Conservation (phyloP, 495 filamentous ascomycete species). For the Aspergillus taichungensis region DNA sequence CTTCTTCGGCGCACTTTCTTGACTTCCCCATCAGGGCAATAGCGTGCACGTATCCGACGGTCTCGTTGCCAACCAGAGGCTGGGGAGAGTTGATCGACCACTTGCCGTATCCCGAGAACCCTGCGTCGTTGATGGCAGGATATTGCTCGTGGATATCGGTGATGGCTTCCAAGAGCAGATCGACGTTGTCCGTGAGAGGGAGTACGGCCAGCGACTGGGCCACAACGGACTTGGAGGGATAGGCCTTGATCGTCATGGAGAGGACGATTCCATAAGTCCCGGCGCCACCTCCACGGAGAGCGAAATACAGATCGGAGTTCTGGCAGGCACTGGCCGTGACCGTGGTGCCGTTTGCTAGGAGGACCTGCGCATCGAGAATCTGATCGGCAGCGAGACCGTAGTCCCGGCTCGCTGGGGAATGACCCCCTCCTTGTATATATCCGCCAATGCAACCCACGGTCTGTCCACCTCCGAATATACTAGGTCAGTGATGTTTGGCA, state of each 20-base stretch:
- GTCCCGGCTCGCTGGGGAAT: slow-evolving; percentile 17
- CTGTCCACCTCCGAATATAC: slow-evolving; percentile 4
- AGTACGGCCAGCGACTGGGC: slow-evolving; percentile 12
- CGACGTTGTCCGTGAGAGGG: slow-evolving; percentile 6
- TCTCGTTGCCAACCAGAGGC: slow-evolving; percentile 15
- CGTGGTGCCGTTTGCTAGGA: slow-evolving; percentile 43
- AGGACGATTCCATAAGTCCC: slow-evolving; percentile 43
- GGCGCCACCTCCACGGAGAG: slow-evolving; percentile 37
- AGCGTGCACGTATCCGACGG: slow-evolving; percentile 25
- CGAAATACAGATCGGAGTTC: slow-evolving; percentile 51
- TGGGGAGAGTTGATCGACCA: slow-evolving; percentile 22
- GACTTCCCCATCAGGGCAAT: slow-evolving; percentile 21
- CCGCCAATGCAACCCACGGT: slow-evolving; percentile 30
- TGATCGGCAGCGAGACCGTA: slow-evolving; percentile 32
- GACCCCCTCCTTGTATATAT: slow-evolving; percentile 30
- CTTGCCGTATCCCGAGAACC: slow-evolving; percentile 29
- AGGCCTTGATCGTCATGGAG: slow-evolving; percentile 32
- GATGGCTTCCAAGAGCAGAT: slow-evolving; percentile 7
- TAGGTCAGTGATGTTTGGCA: background rate
- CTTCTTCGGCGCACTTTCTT: slow-evolving; percentile 10
- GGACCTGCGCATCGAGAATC: slow-evolving; percentile 32
- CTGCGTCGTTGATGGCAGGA: slow-evolving; percentile 13
- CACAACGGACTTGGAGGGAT: slow-evolving; percentile 17
- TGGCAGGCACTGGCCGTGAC: slow-evolving; percentile 37
- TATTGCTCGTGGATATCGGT: slow-evolving; percentile 8